Base-by-base conservation (phyloP, 2,329 filamentous ascomycete genomes). In the Ophiosphaerella korrae region DNA sequence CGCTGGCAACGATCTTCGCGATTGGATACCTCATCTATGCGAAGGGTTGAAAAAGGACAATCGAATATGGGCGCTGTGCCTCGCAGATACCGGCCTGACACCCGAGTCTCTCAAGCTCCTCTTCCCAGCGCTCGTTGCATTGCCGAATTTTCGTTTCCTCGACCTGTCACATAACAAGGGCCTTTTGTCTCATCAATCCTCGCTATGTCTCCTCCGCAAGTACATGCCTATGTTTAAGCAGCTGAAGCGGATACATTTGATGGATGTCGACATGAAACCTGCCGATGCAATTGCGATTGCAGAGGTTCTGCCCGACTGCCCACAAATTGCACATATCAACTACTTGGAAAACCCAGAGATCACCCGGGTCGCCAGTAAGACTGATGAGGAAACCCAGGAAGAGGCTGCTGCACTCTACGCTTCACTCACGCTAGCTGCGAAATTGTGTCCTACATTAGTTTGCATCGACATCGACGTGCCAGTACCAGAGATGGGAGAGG, bases 391-490 rank as follows among this genome's bases (percentile, higher is more conserved):
- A 49, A 82, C 81, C 1, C 91, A 97, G 72, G 93, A 97, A 74
- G 93, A 97, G 74, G 93, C 94, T 1, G 96, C 90, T 63, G 94
- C 94, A 1, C 76, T 97, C 6, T 97, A 96, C 70, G 92, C 94
- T 1, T 96, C 92, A 2, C 81, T 97, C 16, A 88, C 96, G 77
- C 89, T 92, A 5, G 93, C 93, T 0, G 88, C 91, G 1, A 86
- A 92, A 45, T 84, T 97, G 0, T 96, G 92, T 1, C 84, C 85
- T 43, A 89, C 88, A 12, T 82, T 99, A 29, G 86, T 97, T 26
- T 93, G 91, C 51, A 84, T 99, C 52, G 94, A 97, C 68, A 90
- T 97, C 51, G 92, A 97, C 62, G 87, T 95, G 2, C 94, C 93
- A 0, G 86, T 82, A 29, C 80, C 86, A 18, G 86, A 90, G 48